Evolutionary conservation across 1,139 yeast genomes (phyloP).

Genomic region (Geotrichum siamense): DNA sequence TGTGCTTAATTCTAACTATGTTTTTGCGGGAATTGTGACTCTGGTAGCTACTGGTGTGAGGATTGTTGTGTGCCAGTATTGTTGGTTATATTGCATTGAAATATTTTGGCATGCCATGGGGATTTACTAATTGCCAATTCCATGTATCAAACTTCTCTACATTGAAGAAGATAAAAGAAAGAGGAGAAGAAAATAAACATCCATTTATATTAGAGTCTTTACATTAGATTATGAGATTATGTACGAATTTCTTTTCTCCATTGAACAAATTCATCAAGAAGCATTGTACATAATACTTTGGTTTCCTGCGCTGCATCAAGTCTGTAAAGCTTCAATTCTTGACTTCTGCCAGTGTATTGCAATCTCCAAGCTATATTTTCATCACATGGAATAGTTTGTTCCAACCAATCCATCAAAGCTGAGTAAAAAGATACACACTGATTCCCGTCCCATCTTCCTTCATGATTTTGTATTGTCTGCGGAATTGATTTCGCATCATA

Average conservation of each 20-base stretch:
- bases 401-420: slow-evolving; percentile 73
- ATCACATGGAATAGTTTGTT: slow-evolving; percentile 41
- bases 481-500: slow-evolving; percentile 78
- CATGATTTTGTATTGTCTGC: slow-evolving; percentile 38
- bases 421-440: slow-evolving; percentile 81
- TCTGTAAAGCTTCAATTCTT: slow-evolving; percentile 40
- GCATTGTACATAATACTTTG: slow-evolving; percentile 35
- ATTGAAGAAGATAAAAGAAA: too few relatives aligned
- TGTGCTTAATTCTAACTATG: slow-evolving; percentile 43
- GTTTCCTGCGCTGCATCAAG: slow-evolving; percentile 31
- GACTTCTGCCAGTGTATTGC: slow-evolving; percentile 36
- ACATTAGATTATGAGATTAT: too few relatives aligned
- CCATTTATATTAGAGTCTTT: too few relatives aligned
- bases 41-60: slow-evolving; percentile 23
- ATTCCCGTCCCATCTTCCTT: slow-evolving; percentile 51
- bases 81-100: not conserved
- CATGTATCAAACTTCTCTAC: too few relatives aligned
- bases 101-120: not conserved
- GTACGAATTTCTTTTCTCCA: slow-evolving; percentile 48
- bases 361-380: slow-evolving; percentile 43
- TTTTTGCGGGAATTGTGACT: slow-evolving; percentile 33
- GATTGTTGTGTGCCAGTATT: slow-evolving; percentile 22
- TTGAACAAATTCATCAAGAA: slow-evolving; percentile 49
- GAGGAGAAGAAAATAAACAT: too few relatives aligned
- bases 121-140: not conserved